Conservation (phyloP, 306 rosid genomes). For the Vigna unguiculata region DNA sequence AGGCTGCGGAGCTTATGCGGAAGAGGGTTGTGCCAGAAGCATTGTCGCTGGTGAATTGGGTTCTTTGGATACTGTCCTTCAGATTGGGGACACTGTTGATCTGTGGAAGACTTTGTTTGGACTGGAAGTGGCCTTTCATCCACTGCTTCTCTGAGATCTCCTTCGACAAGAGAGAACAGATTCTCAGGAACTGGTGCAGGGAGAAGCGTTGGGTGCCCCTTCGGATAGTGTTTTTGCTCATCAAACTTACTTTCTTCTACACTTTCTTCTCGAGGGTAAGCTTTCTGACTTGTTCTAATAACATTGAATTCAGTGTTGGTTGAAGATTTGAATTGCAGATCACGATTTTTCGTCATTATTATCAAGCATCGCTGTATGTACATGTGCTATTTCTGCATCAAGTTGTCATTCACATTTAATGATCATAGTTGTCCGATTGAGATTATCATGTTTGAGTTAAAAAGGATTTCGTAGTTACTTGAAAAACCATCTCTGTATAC, state of each 20-base stretch:
- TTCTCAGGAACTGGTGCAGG: slow-evolving; percentile 72
- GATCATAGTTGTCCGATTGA: neutral
- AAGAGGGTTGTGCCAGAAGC: slow-evolving; percentile 59
- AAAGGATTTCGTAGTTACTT: neutral
- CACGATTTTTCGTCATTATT: neutral
- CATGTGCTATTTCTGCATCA: neutral
- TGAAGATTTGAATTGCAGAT: neutral
- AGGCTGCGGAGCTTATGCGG: slow-evolving; percentile 75
- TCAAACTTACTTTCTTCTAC: slow-evolving; percentile 74
- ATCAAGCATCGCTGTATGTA: neutral
- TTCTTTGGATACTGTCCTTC: slow-evolving; percentile 64
- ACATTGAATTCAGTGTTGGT: neutral
- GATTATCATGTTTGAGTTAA: neutral
- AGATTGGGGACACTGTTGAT: slow-evolving; percentile 76
- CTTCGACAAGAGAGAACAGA: slow-evolving; percentile 72
- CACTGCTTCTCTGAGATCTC: slow-evolving; percentile 75
- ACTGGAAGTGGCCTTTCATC: slow-evolving; percentile 79
- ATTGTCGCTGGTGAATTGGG: slow-evolving; percentile 48
- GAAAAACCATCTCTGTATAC: neutral
- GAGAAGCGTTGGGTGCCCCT: slow-evolving; percentile 57
- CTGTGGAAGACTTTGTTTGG: slow-evolving; percentile 69
- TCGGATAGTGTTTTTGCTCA: slow-evolving; percentile 57
- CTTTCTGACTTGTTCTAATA: neutral
- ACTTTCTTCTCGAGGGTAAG: slow-evolving; percentile 80
- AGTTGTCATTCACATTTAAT: neutral